These are phyloP conservation scores for Curvularia hawaiiensis DNA, from an alignment of 2,329 filamentous ascomycete species.

Conservation along the genomic window DNA sequence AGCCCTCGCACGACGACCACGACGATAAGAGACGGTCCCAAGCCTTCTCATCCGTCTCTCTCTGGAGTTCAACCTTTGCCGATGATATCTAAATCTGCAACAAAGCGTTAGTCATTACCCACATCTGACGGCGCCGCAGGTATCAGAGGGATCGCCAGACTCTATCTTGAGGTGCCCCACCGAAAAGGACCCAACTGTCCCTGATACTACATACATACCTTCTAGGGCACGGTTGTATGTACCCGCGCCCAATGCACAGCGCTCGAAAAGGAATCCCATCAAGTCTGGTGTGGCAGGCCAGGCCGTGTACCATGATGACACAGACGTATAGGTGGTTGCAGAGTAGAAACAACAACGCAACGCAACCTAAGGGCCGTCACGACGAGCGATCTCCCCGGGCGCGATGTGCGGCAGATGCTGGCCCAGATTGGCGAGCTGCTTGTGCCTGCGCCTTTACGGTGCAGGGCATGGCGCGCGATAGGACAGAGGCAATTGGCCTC, in stretches of 20 bases:
- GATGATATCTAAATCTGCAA: neutral
- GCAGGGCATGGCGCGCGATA: constrained; percentile 2
- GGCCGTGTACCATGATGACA: neutral
- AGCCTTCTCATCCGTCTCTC: neutral
- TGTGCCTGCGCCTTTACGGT: constrained; percentile 6
- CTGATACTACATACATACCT: neutral
- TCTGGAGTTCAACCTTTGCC: neutral
- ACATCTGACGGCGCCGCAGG: neutral
- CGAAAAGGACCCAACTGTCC: constrained; percentile 7
- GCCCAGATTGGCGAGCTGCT: constrained; percentile 15
- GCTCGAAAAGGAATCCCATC: constrained; percentile 13
- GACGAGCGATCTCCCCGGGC: neutral
- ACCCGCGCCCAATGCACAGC: constrained; percentile 11
- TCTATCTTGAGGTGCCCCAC: constrained; percentile 7
- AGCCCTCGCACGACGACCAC: neutral
- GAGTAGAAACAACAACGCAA: neutral
- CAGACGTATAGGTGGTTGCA: neutral
- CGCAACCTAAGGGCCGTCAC: neutral
- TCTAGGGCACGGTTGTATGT: constrained; percentile 9
- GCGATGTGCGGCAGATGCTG: constrained; percentile 2
- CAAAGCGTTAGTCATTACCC: constrained; percentile 2
- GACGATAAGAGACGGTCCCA: neutral
- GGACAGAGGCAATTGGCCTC: neutral
- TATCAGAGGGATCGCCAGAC: constrained; percentile 7
- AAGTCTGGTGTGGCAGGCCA: constrained; percentile 9